Conservation (phyloP, 495 filamentous ascomycete species). For the Cenococcum geophilum region DNA sequence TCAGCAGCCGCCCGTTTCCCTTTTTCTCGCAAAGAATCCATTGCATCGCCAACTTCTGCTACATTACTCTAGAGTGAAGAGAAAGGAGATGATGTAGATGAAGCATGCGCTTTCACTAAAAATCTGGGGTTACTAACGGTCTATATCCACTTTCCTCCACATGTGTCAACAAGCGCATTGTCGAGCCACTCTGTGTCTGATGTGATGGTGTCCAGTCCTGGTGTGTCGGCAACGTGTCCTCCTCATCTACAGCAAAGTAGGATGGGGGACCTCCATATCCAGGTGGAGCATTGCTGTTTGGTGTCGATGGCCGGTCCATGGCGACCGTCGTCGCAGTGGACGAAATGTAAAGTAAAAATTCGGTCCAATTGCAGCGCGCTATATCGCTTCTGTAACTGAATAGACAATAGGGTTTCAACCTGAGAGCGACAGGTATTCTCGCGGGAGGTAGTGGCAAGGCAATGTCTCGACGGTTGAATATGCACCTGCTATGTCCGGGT, state of each 20-base stretch:
- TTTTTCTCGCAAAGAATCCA: constrained; percentile 1
- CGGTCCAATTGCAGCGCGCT: neutral
- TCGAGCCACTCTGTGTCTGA: constrained; percentile 43
- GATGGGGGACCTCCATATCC: constrained; percentile 37
- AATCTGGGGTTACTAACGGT: constrained; percentile 39
- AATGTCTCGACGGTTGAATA: too few relatives aligned
- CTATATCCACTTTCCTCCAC: constrained; percentile 45
- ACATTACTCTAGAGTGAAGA: constrained; percentile 17
- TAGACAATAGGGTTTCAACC: too few relatives aligned
- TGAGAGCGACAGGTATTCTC: too few relatives aligned
- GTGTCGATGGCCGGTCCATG: constrained; percentile 31
- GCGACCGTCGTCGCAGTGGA: constrained; percentile 8
- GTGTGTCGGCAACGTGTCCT: constrained; percentile 22
- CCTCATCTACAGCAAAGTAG: constrained; percentile 36
- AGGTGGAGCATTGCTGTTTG: constrained; percentile 28
- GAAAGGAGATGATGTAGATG: constrained; percentile 22
- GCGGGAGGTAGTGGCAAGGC: too few relatives aligned
- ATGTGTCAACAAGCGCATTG: constrained; percentile 58
- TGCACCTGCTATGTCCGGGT: too few relatives aligned
- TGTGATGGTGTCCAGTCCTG: neutral
- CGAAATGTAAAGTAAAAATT: neutral
- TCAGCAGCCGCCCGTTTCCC: constrained; percentile 23
- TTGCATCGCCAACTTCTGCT: constrained; percentile 19
- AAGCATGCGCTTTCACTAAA: constrained; percentile 24
- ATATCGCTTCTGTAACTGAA: too few relatives aligned